Conservation (phyloP, 495 filamentous ascomycete genomes). For the Annulohypoxylon moriforme region DNA sequence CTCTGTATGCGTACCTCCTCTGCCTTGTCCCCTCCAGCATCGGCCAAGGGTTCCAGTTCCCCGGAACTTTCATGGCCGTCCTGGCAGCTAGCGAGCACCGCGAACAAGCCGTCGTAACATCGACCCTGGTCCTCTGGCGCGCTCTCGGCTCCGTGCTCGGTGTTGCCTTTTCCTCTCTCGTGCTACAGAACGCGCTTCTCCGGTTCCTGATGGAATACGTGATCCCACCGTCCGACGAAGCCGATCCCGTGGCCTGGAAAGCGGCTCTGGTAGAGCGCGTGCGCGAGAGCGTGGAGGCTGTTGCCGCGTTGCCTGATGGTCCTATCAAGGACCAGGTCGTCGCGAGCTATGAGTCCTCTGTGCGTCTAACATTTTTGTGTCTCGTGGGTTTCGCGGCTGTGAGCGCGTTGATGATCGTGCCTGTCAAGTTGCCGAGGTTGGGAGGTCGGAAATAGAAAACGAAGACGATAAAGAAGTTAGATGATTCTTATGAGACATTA, state of each 20-base stretch:
- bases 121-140: constrained; percentile 74
- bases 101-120: constrained; percentile 82
- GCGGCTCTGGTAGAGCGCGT: constrained; percentile 50
- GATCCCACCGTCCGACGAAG: constrained; percentile 60
- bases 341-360: constrained; percentile 67
- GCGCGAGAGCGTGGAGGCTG: constrained; percentile 56
- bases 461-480: neutral
- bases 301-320: constrained; percentile 48
- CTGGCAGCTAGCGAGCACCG: constrained; percentile 73
- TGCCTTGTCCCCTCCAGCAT: constrained; percentile 70
- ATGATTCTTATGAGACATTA: too few species aligned
- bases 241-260: constrained; percentile 42
- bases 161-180: constrained; percentile 74
- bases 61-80: constrained; percentile 72
- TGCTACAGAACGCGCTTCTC: constrained; percentile 77
- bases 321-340: constrained; percentile 63
- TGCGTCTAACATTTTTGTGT: constrained; percentile 65
- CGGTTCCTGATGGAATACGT: constrained; percentile 69
- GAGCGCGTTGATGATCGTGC: constrained; percentile 61
- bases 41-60: constrained; percentile 74
- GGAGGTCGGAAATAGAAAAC: constrained; percentile 53
- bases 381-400: constrained; percentile 62
- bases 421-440: constrained; percentile 65
- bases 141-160: constrained; percentile 78
- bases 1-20: constrained; percentile 68